Percentiles rank a stretch among this genome's conserved stretches.
phyloP scores from a whole-genome alignment of 768 basidiomycete species.

The Kwoniella bestiolae region DNA sequence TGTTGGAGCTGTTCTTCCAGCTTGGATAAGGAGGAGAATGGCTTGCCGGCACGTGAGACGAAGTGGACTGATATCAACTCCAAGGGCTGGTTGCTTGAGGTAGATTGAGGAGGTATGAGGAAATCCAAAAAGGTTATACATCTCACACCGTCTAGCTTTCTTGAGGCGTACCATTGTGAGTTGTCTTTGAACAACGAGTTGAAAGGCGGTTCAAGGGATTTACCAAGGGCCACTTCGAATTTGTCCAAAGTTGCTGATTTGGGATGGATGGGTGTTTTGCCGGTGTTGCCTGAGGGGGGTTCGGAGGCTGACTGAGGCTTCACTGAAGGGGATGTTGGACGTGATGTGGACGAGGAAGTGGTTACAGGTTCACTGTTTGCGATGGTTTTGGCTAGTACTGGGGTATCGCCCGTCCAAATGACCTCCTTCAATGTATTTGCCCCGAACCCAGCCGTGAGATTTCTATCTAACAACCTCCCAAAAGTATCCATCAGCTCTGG shows the following conservation, averaged over 20 bases:
- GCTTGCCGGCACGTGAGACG: constrained; percentile 48
- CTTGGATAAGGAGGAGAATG: constrained; percentile 40
- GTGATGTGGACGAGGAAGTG: not conserved
- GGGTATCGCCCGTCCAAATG: constrained; percentile 23
- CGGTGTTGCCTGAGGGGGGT: not conserved
- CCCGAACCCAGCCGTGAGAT: constrained; percentile 53
- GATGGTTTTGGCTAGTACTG: not conserved
- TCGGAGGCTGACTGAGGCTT: not conserved
- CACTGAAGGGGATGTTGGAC: no score
- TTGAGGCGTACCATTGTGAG: constrained; percentile 47
- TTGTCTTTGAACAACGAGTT: constrained; percentile 23
- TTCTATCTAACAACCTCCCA: constrained; percentile 48
- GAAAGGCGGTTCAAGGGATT: constrained; percentile 43
- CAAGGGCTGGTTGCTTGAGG: not conserved
- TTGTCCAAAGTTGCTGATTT: constrained; percentile 9
- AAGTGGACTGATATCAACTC: constrained; percentile 29
- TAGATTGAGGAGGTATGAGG: constrained; percentile 16
- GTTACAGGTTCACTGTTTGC: not conserved
- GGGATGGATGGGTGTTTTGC: constrained; percentile 16
- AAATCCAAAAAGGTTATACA: constrained; percentile 48
- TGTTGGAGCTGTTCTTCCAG: constrained; percentile 32
- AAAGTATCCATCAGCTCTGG: constrained; percentile 35
- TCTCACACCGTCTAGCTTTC: constrained; percentile 55
- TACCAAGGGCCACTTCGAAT: constrained; percentile 46
- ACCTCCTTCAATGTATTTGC: constrained; percentile 39